Conservation (phyloP, 805 yeast species). For the Monosporozyma aerobia region DNA sequence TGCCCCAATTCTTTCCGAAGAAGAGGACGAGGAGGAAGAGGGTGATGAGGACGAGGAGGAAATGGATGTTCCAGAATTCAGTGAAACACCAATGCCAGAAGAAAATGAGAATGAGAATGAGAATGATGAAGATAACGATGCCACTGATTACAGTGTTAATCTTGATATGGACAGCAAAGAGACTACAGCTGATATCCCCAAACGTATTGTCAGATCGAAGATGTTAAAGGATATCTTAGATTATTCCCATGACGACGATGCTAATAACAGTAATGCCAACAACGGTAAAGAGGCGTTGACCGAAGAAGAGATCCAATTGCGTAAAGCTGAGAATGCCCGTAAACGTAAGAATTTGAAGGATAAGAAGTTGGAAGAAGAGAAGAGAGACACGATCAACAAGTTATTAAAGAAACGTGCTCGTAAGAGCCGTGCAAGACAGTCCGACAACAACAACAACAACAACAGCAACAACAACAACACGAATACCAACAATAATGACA, state of each 20-base stretch:
- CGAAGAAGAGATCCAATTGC: conserved; percentile 73
- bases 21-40: conserved; percentile 5
- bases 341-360: conserved; percentile 78
- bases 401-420: conserved; percentile 76
- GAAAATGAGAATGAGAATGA: conserved; percentile 14
- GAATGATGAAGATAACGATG: conserved; percentile 13
- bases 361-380: conserved; percentile 82
- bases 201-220: conserved; percentile 14
- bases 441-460: background rate
- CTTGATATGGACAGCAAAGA: background rate
- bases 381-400: conserved; percentile 82
- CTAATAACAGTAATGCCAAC: conserved; percentile 13
- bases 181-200: conserved; percentile 10
- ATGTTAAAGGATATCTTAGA: conserved; percentile 14
- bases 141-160: background rate
- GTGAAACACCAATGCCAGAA: conserved; percentile 5
- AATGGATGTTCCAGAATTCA: conserved; percentile 13
- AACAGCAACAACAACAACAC: conserved; percentile 5
- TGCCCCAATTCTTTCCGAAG: conserved; percentile 1
- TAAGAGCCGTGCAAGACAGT: conserved; percentile 40
- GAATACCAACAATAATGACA: background rate
- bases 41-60: conserved; percentile 9
- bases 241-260: background rate
- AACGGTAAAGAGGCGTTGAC: conserved; percentile 47
- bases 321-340: conserved; percentile 82